A percentile compares a stretch with the other conserved stretches of the same genome.
These are phyloP conservation scores for Alternaria rosae DNA, from an alignment of 2,329 filamentous ascomycete genomes.

Conservation along the genomic window DNA sequence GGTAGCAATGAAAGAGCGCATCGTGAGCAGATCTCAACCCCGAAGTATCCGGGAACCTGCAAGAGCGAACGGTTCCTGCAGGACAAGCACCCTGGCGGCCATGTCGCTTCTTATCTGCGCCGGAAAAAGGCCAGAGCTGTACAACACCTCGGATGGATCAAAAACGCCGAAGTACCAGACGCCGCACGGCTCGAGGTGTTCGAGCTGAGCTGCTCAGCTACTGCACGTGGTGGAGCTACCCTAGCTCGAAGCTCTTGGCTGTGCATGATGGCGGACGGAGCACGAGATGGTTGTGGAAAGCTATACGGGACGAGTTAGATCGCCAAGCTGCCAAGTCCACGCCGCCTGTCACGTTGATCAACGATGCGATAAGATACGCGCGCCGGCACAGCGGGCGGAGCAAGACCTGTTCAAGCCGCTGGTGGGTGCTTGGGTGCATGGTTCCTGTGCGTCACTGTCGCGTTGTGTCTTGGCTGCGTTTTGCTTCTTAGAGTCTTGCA, in stretches of 20 bases:
- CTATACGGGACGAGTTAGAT: slow-evolving; percentile 18
- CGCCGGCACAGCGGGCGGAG: slow-evolving; percentile 3
- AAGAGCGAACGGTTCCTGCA: slow-evolving; percentile 29
- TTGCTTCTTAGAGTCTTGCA: slow-evolving; percentile 11
- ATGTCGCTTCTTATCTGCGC: slow-evolving; percentile 35
- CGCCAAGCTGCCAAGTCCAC: slow-evolving; percentile 29
- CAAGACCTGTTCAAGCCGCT: slow-evolving; percentile 9
- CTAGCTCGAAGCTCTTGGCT: slow-evolving; percentile 18
- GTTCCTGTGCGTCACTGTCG: slow-evolving; percentile 4
- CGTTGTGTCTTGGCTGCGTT: slow-evolving; percentile 6
- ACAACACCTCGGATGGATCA: slow-evolving; percentile 15
- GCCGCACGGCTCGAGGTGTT: slow-evolving; percentile 20
- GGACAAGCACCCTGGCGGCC: slow-evolving; percentile 11
- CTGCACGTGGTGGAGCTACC: slow-evolving; percentile 37
- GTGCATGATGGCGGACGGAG: slow-evolving; percentile 14
- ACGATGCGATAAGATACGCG: slow-evolving; percentile 21
- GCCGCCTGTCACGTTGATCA: slow-evolving; percentile 26
- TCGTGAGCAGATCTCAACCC: slow-evolving; percentile 23
- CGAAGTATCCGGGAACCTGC: slow-evolving; percentile 12
- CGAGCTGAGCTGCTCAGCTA: slow-evolving; percentile 22
- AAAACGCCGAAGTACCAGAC: slow-evolving; percentile 13
- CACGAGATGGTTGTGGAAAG: slow-evolving; percentile 13
- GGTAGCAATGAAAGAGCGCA: slow-evolving; percentile 40
- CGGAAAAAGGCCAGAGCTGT: slow-evolving; percentile 4
- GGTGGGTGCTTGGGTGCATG: neutral